Evolutionary conservation across 495 filamentous ascomycete genomes (phyloP).

Genomic region (Penicillium manginii): DNA sequence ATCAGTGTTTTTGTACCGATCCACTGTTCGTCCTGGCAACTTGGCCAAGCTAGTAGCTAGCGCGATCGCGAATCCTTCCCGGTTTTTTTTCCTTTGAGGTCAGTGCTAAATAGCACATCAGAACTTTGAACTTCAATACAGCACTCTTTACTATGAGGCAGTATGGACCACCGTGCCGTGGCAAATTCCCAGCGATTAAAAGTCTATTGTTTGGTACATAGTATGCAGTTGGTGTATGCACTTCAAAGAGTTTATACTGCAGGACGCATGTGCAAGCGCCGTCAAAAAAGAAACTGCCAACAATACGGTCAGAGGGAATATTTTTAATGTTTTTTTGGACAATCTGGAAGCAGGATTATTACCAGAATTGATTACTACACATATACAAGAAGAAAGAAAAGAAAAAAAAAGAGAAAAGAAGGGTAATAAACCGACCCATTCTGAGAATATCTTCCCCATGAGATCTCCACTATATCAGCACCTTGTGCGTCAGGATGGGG

Average conservation of each 20-base stretch:
- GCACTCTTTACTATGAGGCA: neutral
- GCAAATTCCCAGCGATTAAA: neutral
- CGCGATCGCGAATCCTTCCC: slow-evolving; percentile 1
- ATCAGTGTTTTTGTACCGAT: slow-evolving; percentile 2
- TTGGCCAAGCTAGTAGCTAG: neutral
- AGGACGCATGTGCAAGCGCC: neutral
- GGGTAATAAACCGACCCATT: too few species aligned
- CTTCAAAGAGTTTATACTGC: neutral
- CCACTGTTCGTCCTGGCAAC: slow-evolving; percentile 4
- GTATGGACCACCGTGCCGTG: neutral
- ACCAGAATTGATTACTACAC: too few species aligned
- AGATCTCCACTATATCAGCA: neutral
- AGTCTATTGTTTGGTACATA: neutral
- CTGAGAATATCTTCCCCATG: neutral
- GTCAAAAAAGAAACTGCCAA: neutral
- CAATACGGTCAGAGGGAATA: too few species aligned
- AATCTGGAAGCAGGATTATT: neutral
- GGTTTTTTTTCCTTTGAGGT: neutral
- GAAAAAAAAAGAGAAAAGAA: neutral
- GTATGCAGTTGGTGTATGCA: neutral
- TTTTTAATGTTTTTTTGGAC: too few species aligned
- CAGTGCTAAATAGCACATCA: neutral
- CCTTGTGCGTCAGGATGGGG: neutral
- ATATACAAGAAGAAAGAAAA: too few species aligned
- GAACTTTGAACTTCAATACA: neutral